phyloP scores from a whole-genome alignment of 352 stramenopile genomes.

The Elongisporangium prolatum region DNA sequence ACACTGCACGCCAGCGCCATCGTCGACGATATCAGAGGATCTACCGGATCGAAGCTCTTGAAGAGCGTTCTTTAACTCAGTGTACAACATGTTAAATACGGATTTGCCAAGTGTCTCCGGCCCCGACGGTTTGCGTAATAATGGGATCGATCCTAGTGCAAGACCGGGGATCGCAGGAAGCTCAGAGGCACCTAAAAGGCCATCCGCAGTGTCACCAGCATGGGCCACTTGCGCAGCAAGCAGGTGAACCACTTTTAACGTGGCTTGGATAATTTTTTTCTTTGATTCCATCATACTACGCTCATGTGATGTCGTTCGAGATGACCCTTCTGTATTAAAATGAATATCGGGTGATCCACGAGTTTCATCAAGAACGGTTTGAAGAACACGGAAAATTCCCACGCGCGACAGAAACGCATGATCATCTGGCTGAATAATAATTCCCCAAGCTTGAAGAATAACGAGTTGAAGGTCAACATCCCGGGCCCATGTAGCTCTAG shows the following conservation, averaged over 20 bases:
- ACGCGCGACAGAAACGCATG: constrained; percentile 88
- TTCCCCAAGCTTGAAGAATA: constrained; percentile 79
- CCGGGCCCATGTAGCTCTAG: constrained; percentile 78
- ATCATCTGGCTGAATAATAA: constrained; percentile 85
- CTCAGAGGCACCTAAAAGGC: constrained; percentile 48
- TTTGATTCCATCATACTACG: constrained; percentile 34
- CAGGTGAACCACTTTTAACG: constrained; percentile 84
- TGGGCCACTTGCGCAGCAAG: constrained; percentile 86
- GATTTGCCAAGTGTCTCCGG: constrained; percentile 87
- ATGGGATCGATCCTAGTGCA: constrained; percentile 61
- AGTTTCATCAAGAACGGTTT: constrained; percentile 87
- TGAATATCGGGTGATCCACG: constrained; percentile 44
- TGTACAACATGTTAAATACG: constrained; percentile 90
- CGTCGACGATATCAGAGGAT: background rate
- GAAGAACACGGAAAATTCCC: constrained; percentile 85
- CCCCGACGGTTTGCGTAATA: constrained; percentile 79
- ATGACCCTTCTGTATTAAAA: constrained; percentile 8
- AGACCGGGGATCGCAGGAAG: constrained; percentile 37
- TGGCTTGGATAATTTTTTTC: constrained; percentile 83
- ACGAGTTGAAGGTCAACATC: constrained; percentile 80
- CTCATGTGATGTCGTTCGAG: constrained; percentile 27
- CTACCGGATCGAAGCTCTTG: constrained; percentile 57
- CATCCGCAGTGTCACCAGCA: constrained; percentile 58
- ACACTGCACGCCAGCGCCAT: constrained; percentile 15
- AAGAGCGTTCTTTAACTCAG: constrained; percentile 83